These are phyloP conservation scores for Arthrobotrys pseudoclavata DNA, from an alignment of 2,329 filamentous ascomycete genomes.

Conservation along the genomic window DNA sequence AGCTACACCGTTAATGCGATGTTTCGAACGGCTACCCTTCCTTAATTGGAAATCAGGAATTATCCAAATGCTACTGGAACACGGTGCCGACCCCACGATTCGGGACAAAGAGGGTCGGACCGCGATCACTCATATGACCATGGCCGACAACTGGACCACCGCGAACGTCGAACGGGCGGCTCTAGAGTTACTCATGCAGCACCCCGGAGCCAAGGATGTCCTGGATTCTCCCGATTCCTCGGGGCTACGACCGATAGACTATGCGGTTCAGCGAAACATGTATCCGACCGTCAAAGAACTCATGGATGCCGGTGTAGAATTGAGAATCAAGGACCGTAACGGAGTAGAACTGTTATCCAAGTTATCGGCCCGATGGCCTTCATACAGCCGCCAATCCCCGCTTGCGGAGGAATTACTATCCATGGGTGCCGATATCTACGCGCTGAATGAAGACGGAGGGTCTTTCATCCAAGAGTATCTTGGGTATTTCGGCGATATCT, in stretches of 20 bases:
- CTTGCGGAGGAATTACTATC: constrained; percentile 25
- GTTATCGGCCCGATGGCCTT: background rate
- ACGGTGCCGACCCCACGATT: constrained; percentile 11
- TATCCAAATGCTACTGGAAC: constrained; percentile 1
- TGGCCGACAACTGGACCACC: background rate
- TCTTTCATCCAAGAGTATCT: constrained; percentile 1
- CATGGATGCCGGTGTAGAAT: constrained; percentile 2
- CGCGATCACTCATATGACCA: constrained; percentile 6
- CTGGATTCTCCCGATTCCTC: constrained; percentile 21
- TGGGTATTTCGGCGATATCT: background rate
- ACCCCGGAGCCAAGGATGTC: background rate
- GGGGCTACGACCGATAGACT: constrained; percentile 37
- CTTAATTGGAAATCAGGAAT: background rate
- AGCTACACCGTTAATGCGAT: constrained; percentile 40
- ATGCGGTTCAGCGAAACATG: constrained; percentile 17
- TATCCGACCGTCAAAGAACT: constrained; percentile 6
- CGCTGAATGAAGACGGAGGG: constrained; percentile 7
- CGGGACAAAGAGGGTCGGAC: constrained; percentile 16
- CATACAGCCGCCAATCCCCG: background rate
- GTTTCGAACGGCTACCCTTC: background rate
- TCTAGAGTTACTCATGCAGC: constrained; percentile 12
- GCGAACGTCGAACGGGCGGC: background rate
- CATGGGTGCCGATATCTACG: constrained; percentile 38
- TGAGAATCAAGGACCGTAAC: constrained; percentile 25
- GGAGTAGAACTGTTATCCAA: constrained; percentile 25